Base-by-base conservation (phyloP, 768 basidiomycete species). In the Termitomyces sp. region DNA sequence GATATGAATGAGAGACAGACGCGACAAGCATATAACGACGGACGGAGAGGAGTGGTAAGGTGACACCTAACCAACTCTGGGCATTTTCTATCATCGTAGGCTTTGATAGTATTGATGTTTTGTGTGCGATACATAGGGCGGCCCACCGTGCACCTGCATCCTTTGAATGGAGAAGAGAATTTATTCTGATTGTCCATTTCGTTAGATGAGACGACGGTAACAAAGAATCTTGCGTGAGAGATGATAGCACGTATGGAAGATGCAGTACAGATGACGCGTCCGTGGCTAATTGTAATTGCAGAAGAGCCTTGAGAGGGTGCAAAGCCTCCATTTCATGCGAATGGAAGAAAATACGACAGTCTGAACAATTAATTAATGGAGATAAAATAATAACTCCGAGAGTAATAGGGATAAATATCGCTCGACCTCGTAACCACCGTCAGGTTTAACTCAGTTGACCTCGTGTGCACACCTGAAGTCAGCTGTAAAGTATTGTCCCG, bases 141-240 rank as follows among this genome's bases (percentile, higher is more conserved):
- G 88, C 85, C 92, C 92, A 94, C 58, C 88, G 82, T 54, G 83
- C 84, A 44, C 82, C 86, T n/a, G 85, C 67, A 64, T 90, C 84
- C 73, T 89, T 91, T 18, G 92, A 86, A 66, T 88, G 87, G 51
- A 93, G 75, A 54, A 93, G 75, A 3, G 91, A 84, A 63, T 83
- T 84, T 61, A 93, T 75, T 58, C 91, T 81, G n/a, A 81, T 76
- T 13, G 78, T 76, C 91, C 91, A 94, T 79, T 91, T 91, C 57
- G 83, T 74, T 11, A 85, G 74, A 67, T 92, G 86, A 3, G 85
- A 64, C 3, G 89, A 91, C 0, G 88, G 82, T 2, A 66, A 53
- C 50, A 93, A 81, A 61, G 70, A 75, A 56, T 84, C 76, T 1
- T 75, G 61, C 5, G 77, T 80, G 41, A 94, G 74, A n/a, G 78